Conservation (phyloP, 768 basidiomycete genomes). For the Russula olivacea region DNA sequence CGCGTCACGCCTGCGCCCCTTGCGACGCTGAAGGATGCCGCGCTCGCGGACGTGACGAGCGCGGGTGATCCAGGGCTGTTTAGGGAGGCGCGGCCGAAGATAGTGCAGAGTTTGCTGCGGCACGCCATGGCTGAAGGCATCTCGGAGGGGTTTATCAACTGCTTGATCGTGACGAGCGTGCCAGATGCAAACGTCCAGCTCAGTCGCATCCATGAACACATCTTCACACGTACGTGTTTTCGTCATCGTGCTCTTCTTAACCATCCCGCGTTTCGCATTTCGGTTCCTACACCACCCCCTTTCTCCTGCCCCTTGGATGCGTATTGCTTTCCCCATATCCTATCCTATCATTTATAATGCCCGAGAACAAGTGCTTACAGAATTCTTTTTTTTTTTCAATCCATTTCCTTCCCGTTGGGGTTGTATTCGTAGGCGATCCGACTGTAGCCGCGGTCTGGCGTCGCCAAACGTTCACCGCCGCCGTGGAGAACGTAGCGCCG, state of each 20-base stretch:
- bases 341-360: not conserved
- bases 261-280: not conserved
- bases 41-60: conserved; percentile 53
- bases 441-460: conserved; percentile 89
- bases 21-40: conserved; percentile 49
- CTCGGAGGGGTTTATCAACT: conserved; percentile 76
- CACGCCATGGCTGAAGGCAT: conserved; percentile 76
- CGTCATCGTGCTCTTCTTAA: not conserved
- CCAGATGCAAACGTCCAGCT: conserved; percentile 79
- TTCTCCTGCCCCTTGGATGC: too few relatives aligned
- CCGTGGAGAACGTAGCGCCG: conserved; percentile 69
- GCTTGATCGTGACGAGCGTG: conserved; percentile 80
- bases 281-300: not conserved
- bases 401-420: not conserved
- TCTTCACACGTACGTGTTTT: conserved; percentile 62
- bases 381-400: not conserved
- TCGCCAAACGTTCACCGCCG: conserved; percentile 83
- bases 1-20: conserved; percentile 50
- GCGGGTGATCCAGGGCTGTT: conserved; percentile 37
- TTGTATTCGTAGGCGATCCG: conserved; percentile 56
- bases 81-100: conserved; percentile 46
- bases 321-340: not conserved
- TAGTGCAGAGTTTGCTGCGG: conserved; percentile 72
- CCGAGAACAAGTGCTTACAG: not conserved
- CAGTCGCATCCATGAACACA: conserved; percentile 81